Evolutionary conservation across 2,329 filamentous ascomycete genomes (phyloP), one percentile per base, ranked within the genome.

Genomic region (Aspergillus fumigatus): DNA sequence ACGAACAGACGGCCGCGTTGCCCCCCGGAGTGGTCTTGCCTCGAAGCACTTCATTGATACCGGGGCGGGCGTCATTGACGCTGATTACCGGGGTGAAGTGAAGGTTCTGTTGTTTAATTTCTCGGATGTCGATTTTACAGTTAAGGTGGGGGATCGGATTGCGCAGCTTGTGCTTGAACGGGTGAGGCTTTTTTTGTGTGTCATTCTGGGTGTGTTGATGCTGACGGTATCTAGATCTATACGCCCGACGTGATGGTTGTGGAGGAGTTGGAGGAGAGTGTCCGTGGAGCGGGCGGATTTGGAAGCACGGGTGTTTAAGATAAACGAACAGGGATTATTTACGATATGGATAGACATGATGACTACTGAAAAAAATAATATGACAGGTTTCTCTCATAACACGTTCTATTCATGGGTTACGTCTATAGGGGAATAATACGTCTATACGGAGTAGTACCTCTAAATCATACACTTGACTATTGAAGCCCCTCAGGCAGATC

Each of bases 31-130:
- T n/a, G 92, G 92, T 50, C 87, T 96, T 38, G 93, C 93, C 2
- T 82, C 87, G 59, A 99, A 99, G 80, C 86, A 97, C 79, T 94
- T 92, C 77, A 97, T 99, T 73, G 92, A 97, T 74, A 94, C 90
- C 0, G 92, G 95, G 60, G 94, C 94, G 0, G 94, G 94, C 54
- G 94, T 99, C 62, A 97, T 99, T 67, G 94, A 99, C 75, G 92
- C 93, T 35, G 94, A 99, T 76, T 99, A 99, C 80, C 85, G 94
- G 38, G 94, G 94, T 21, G 89, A 89, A 65, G 88, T 99, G 68
- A 96, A 95, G 80, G 89, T 99, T 26, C 82, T 99, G 64, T 84
- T 99, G 52, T 97, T 97, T 76, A 99, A 99, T 79, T 88, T 96
- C 74, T 83, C 83, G 52, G 92, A 96, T 51, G 77, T 78, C 43